Base-by-base conservation (phyloP, 768 basidiomycete species). In the Pisolithus marmoratus region DNA sequence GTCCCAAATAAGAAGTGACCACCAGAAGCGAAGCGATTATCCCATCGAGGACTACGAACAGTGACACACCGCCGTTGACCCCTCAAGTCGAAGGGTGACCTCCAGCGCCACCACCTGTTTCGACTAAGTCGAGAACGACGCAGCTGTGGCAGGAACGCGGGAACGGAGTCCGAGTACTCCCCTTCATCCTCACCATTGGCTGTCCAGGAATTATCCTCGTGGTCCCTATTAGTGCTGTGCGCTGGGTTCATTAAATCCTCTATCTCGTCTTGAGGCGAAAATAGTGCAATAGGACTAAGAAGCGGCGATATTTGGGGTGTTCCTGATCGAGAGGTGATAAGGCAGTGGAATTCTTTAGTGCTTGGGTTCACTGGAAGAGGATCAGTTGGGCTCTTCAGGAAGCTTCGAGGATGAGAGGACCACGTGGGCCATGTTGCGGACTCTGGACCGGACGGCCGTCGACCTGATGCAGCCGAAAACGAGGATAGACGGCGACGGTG, bases 21-120 rank as follows among this genome's bases (percentile, higher is more conserved):
- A 7, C 43, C 48, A 50, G 60, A 44, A 38, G 49, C 41, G 22
- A 64, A 19, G 50, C 49, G 46, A 24, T 49, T 44, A 40, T 52
- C 61, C 71, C 70, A 55, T 59, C 55, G 49, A 0, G 82, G 81
- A 26, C 74, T 50, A 5, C 69, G 64, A 14, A 85, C 19, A 17
- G 75, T 72, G 53, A 87, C 60, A n/a, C 80, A 76, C 54, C 83
- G 73, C 17, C 80, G 70, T 26, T 80, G 72, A 1, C 82, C 82
- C 24, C 71, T 62, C 49, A 84, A 72, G 22, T 74, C 72, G 59
- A 86, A 85, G 17, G 77, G 72, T 73, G 77, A 79, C 19, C 76
- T 72, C 72, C 74, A 79, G 38, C 68, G 63, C 63, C 70, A 67
- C 42, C 42, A 62, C 60, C 50, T 55, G 54, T 24, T 26, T n/a